A percentile compares a stretch with the other conserved stretches of the same genome.
These are phyloP conservation scores for Monosporozyma aerobia DNA, from an alignment of 805 yeast species.

Conservation along the genomic window DNA sequence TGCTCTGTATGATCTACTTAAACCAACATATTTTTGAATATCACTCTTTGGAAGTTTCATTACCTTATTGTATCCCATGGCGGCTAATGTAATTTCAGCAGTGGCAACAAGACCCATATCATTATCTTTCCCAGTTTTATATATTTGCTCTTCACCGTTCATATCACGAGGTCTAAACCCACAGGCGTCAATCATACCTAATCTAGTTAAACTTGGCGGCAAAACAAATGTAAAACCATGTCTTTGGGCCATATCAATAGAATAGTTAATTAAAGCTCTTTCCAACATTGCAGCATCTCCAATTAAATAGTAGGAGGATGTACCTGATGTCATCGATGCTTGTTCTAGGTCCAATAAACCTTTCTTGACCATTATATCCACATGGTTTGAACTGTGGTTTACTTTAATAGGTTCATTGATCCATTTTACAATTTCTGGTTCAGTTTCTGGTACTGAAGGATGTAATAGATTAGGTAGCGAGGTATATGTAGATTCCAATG, in stretches of 20 bases:
- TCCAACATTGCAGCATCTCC: conserved; percentile 85
- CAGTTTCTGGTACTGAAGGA: conserved; percentile 34
- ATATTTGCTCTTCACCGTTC: conserved; percentile 78
- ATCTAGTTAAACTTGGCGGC: conserved; percentile 82
- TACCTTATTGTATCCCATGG: conserved; percentile 47
- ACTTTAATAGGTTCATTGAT: conserved; percentile 33
- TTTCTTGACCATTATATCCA: conserved; percentile 56
- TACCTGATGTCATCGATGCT: conserved; percentile 70
- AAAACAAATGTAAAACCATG: conserved; percentile 60
- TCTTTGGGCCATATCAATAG: conserved; percentile 54
- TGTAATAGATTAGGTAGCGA: conserved; percentile 57
- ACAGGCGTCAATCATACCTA: conserved; percentile 75
- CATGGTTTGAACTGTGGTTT: conserved; percentile 37
- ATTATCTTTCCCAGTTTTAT: conserved; percentile 42
- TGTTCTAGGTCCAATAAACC: conserved; percentile 58
- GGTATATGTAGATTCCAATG: conserved; percentile 35
- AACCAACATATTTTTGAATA: conserved; percentile 63
- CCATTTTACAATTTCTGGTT: conserved; percentile 40
- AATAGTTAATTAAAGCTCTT: conserved; percentile 79
- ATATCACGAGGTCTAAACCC: conserved; percentile 92
- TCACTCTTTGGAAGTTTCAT: conserved; percentile 27
- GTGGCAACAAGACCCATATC: conserved; percentile 77
- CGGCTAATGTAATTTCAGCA: conserved; percentile 92
- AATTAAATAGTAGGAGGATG: conserved; percentile 75
- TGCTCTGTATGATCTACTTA: conserved; percentile 82